A percentile compares a stretch with the other conserved stretches of the same genome.
phyloP scores from a whole-genome alignment of 1,284 basidiomycete genomes.

The Leccinum subrobustum region DNA sequence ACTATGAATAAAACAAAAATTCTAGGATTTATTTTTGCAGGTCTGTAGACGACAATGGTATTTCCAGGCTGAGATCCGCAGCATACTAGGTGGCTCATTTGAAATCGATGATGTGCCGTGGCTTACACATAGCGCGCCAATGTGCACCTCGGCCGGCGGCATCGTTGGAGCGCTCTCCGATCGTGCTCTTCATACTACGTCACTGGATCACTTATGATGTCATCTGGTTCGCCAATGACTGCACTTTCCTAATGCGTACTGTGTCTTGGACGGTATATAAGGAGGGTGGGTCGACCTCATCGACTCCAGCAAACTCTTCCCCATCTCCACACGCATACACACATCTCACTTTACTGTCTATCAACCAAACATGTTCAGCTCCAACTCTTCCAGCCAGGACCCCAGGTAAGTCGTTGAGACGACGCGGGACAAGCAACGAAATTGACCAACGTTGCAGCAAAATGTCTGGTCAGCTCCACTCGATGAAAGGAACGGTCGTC shows the following conservation, averaged over 20 bases:
- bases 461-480: constrained; percentile 60
- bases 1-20: too few species aligned
- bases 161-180: constrained; percentile 4
- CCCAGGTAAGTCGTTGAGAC: constrained; percentile 25
- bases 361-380: constrained; percentile 9
- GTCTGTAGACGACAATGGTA: neutral
- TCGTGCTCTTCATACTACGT: constrained; percentile 17
- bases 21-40: neutral
- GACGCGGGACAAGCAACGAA: fast-evolving
- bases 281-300: neutral
- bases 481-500: constrained; percentile 57
- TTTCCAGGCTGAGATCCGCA: neutral
- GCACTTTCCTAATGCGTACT: constrained; percentile 34
- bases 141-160: neutral
- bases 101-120: neutral
- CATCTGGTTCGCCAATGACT: constrained; percentile 18
- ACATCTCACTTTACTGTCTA: neutral
- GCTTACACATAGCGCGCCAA: neutral
- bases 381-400: constrained; percentile 23
- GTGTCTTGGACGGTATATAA: constrained; percentile 28
- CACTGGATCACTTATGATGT: constrained; percentile 30
- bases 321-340: neutral
- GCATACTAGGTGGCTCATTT: neutral
- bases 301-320: constrained; percentile 5
- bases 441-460: constrained; percentile 43